Conservation (phyloP, 129 eudicot genomes). For the sunflower (Helianthus annuus) region HanXRQr2.0-SUNRISE NC_035433.2:126008717-126009216, state of each 20-base stretch:
- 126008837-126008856: slow-evolving; percentile 40
- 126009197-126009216: slow-evolving; percentile 57
- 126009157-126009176: slow-evolving; percentile 56
- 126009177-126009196: slow-evolving; percentile 78
- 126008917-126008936: slow-evolving; percentile 33
- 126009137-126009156: slow-evolving; percentile 63
- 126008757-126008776: slow-evolving; percentile 10
- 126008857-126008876: slow-evolving; percentile 18
- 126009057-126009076: background rate
- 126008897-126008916: slow-evolving; percentile 32
- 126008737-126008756: background rate
- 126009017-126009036: slow-evolving; percentile 62
- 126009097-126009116: background rate
- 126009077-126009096: background rate
- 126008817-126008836: slow-evolving; percentile 49
- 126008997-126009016: slow-evolving; percentile 92
- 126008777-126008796: slow-evolving; percentile 45
- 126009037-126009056: slow-evolving; percentile 37
- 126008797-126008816: slow-evolving; percentile 66
- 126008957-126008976: slow-evolving; percentile 38
- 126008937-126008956: slow-evolving; percentile 33
- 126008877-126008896: slow-evolving; percentile 38
- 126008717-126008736: background rate
- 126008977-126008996: slow-evolving; percentile 50
- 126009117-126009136: slow-evolving; percentile 8